Base-by-base conservation (phyloP, 176 grass and related monocot species). In the Paspalum notatum region DNA sequence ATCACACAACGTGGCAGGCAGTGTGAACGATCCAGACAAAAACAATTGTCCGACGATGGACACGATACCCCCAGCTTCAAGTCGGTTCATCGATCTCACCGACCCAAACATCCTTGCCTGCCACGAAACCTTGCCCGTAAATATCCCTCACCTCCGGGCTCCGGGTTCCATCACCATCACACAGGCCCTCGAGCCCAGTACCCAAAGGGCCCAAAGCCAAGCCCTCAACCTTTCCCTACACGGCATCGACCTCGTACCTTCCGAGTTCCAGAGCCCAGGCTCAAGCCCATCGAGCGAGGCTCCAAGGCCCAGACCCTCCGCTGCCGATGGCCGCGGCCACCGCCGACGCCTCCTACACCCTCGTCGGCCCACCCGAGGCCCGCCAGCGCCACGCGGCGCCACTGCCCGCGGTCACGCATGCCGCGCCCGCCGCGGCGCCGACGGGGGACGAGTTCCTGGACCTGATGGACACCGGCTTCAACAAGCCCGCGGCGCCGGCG, bases 341-440 rank as follows among this genome's bases (percentile, higher is more conserved):
- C 1, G 54, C 54, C 4, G 55, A 62, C 13, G 32, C 21, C 12
- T 53, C 84, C 50, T 53, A 75, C 78, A 12, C 42, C 58, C 89
- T 97, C 52, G 59, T 93, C 8, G 94, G 94, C 57, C 94, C 86
- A 37, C 94, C 91, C 1, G 94, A 97, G 69, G 85, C 80, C 47
- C 42, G 41, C 9, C 56, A 43, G 46, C 37, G 41, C 9, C 56
- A 38, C 12, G 2, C 25, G 9, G 16, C 54, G 9, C 16, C 62
- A 6, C 5, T 8, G 27, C 32, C 40, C 67, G 7, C 43, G 0
- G 5, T 22, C 0, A 54, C 66, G 0, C 26, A 46, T 0, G 9
- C 24, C 0, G 17, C 58, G 0, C 22, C 2, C 12, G 24, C 8
- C 2, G 14, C 37, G 0, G 6, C 45, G 14, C 9, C 2, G 41